Evolutionary conservation across 768 basidiomycete genomes (phyloP), one percentile per base, ranked within the genome.

Genomic region (Boletus huronensis): DNA sequence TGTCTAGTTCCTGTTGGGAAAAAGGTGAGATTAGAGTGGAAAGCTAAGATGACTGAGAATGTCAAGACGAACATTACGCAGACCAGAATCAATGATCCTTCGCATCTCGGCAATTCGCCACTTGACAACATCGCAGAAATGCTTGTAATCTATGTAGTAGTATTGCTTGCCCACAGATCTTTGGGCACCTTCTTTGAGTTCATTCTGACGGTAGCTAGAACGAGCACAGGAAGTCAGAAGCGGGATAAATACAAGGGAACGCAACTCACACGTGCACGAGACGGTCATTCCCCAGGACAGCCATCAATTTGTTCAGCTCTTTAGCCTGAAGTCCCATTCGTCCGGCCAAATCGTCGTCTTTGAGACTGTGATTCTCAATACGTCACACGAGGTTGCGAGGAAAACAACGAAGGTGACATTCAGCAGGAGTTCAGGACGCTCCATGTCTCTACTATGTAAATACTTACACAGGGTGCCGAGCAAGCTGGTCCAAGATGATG

Each of bases 111-210:
- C 91, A 50, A 98, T 84, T 38, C 95, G 81, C 92, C 96, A 99
- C 71, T 98, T 98, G 72, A 96, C 90, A 43, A 98, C 94, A 71
- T 98, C 94, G 73, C 92, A 94, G 68, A 98, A 95, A 66, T 87
- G 84, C 64, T 93, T 84, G 72, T 96, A 94, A 74, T 99, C 88
- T 68, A 99, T 90, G 74, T 92, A 98, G 77, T 91, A 99, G 77
- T 98, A 99, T 65, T 91, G 88, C 64, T 88, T 86, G 58, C 88
- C 88, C 55, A 89, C 87, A 55, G 89, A 87, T 56, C 95, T 85
- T 70, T 89, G 88, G 41, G 89, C 88, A 48, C 89, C 90, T 68
- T 93, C 91, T 68, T 91, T 90, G 61, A 93, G 82, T 74, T 95
- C 93, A 58, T 93, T 93, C 66, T 93, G 91, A 40, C 91, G 88